These are phyloP conservation scores for Salix koriyanagi DNA, from an alignment of 345 rosid species.

Conservation along the genomic window DNA sequence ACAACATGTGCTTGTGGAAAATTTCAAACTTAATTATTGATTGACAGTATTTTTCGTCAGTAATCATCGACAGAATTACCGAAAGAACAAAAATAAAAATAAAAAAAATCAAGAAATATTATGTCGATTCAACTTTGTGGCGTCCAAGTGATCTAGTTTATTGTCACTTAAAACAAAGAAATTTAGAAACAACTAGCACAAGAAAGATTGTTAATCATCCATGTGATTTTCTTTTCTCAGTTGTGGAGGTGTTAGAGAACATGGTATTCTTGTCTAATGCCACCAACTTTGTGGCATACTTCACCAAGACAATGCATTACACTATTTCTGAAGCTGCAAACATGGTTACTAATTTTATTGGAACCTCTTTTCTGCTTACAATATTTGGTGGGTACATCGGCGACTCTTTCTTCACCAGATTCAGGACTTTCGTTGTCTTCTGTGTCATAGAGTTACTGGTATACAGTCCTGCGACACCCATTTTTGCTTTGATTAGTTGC, in stretches of 20 bases:
- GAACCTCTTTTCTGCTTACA: slow-evolving; percentile 59
- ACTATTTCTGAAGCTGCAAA: slow-evolving; percentile 48
- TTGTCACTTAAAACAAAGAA: neutral
- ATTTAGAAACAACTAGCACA: neutral
- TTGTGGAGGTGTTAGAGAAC: slow-evolving; percentile 64
- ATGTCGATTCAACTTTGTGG: too few relatives aligned
- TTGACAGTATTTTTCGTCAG: too few relatives aligned
- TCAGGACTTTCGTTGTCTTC: slow-evolving; percentile 38
- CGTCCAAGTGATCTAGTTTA: too few relatives aligned
- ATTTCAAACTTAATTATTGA: too few relatives aligned
- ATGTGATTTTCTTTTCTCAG: slow-evolving; percentile 17
- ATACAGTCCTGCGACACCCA: neutral
- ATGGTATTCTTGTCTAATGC: slow-evolving; percentile 52
- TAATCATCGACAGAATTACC: too few relatives aligned
- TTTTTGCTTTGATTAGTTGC: neutral
- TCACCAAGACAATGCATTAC: slow-evolving; percentile 45
- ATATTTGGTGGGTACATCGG: slow-evolving; percentile 53
- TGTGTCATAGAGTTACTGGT: slow-evolving; percentile 45
- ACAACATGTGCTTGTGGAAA: too few relatives aligned
- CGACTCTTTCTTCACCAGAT: slow-evolving; percentile 55
- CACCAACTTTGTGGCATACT: slow-evolving; percentile 46
- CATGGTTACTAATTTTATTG: slow-evolving; percentile 64
- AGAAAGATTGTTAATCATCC: neutral
- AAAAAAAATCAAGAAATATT: too few relatives aligned
- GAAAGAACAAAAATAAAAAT: too few relatives aligned